phyloP scores from a whole-genome alignment of 805 yeast genomes.

The Kregervanrija fluxuum region DNA sequence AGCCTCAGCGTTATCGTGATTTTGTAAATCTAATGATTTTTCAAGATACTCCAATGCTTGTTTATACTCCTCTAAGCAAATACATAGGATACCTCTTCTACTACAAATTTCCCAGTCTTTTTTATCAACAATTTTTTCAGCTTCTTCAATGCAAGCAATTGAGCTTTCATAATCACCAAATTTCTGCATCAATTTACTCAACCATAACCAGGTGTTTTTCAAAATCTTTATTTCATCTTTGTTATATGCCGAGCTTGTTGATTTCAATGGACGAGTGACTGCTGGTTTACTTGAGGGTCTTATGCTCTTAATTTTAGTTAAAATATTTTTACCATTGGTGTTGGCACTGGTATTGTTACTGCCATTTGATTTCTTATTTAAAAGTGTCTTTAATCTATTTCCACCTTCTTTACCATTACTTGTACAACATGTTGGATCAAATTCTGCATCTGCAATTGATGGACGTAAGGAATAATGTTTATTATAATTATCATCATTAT shows the following conservation, averaged over 20 bases:
- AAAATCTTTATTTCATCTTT: slow-evolving; percentile 32
- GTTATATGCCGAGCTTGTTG: no score
- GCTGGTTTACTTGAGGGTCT: no score
- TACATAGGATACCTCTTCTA: no score
- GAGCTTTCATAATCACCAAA: slow-evolving; percentile 52
- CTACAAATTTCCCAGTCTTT: no score
- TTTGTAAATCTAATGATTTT: slow-evolving; percentile 42
- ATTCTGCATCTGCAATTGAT: slow-evolving; percentile 9
- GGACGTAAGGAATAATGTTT: slow-evolving; percentile 4
- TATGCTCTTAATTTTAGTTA: no score
- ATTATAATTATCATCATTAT: neutral
- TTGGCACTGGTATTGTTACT: no score
- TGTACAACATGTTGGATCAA: neutral
- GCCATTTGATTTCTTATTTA: slow-evolving; percentile 1
- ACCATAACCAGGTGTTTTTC: slow-evolving; percentile 70
- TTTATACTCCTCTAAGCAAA: slow-evolving; percentile 14
- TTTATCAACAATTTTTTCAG: slow-evolving; percentile 32
- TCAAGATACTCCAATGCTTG: slow-evolving; percentile 61
- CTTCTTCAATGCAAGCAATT: slow-evolving; percentile 66
- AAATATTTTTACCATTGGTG: no score
- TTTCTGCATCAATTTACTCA: slow-evolving; percentile 55
- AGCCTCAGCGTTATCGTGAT: slow-evolving; percentile 42
- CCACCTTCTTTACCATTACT: slow-evolving; percentile 6
- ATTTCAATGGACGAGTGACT: no score
- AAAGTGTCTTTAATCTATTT: slow-evolving; percentile 13